A percentile compares a stretch with the other conserved stretches of the same genome.
Conservation (phyloP, 108 stramenopile genomes). For the Mediolabrus comicus region DNA sequence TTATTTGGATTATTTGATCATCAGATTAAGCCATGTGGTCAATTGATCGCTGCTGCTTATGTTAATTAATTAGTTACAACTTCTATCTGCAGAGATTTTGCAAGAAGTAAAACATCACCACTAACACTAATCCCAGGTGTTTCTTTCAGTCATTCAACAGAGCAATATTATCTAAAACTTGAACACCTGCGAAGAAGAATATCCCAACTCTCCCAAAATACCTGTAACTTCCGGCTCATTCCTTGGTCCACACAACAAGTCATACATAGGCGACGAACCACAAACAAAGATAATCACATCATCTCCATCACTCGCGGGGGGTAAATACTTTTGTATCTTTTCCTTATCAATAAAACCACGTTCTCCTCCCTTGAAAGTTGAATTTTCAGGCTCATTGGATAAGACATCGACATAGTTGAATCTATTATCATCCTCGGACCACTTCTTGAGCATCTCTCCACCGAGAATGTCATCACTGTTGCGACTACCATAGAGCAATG, state of each 20-base stretch:
- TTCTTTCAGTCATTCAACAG: too few species aligned
- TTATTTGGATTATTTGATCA: too few species aligned
- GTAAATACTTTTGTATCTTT: conserved; percentile 62
- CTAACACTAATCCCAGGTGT: too few species aligned
- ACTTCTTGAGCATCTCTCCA: conserved; percentile 71
- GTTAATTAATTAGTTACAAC: too few species aligned
- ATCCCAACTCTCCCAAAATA: conserved; percentile 84
- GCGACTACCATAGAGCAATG: conserved; percentile 83
- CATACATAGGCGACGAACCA: conserved; percentile 92
- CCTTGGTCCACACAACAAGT: conserved; percentile 86
- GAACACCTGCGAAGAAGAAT: conserved; percentile 82
- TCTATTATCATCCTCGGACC: conserved; percentile 42
- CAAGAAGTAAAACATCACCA: too few species aligned
- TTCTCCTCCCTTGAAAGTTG: conserved; percentile 42
- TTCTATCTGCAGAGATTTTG: too few species aligned
- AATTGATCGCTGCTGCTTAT: too few species aligned
- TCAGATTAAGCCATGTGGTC: too few species aligned
- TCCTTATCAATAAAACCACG: conserved; percentile 77
- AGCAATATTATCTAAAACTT: conserved; percentile 82
- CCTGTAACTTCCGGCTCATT: conserved; percentile 79
- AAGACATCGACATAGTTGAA: conserved; percentile 73
- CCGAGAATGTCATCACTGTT: conserved; percentile 82
- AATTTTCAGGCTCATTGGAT: conserved; percentile 67
- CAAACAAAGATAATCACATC: conserved; percentile 90
- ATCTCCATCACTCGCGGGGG: conserved; percentile 47